Evolutionary conservation across 495 filamentous ascomycete genomes (phyloP), one percentile per base, ranked within the genome.

Genomic region (Aspergillus cristatus): DNA sequence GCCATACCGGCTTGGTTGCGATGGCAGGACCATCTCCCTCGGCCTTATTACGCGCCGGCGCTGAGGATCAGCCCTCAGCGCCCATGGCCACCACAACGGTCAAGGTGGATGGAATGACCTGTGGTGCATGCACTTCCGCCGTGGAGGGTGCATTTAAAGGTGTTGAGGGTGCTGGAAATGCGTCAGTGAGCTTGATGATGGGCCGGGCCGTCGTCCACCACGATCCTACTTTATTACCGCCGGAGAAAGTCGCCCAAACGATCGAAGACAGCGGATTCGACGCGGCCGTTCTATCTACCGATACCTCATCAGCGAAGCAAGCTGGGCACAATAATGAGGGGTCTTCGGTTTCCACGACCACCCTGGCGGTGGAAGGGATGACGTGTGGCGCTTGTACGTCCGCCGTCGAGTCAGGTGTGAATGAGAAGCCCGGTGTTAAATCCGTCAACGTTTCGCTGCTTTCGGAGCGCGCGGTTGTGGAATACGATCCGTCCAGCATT

Each of bases 241-340:
- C 86, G 22, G 82, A 84, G 17, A 65, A 76, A 47, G 70, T 96
- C 33, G 74, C 74, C 42, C 84, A 94, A 38, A 82, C 85, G 17
- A 91, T 99, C 53, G 89, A 95, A 48, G 91, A 94, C 50, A 71
- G 86, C 18, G 91, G 91, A 1, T 99, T 99, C 63, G 93, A 91
- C 50, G 88, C 85, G n/a, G 74, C 84, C 42, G 74, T 99, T n/a
- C 51, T 97, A 7, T 79, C 83, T 2, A 87, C 93, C 2, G 86
- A 95, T 50, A 49, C 77, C 15, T 72, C 78, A 3, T 64, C 67
- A 28, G 59, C 69, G 15, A 47, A 61, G 1, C 32, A 38, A 37
- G 52, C 57, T 46, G 47, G 28, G 37, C 54, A 37, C 25, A 47
- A 62, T 40, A 45, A 53, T 42, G 38, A 60, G 18, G 33, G 45